Conservation (phyloP, 371 early-diverging fungal species). For the Saksenaea vasiformis region DNA sequence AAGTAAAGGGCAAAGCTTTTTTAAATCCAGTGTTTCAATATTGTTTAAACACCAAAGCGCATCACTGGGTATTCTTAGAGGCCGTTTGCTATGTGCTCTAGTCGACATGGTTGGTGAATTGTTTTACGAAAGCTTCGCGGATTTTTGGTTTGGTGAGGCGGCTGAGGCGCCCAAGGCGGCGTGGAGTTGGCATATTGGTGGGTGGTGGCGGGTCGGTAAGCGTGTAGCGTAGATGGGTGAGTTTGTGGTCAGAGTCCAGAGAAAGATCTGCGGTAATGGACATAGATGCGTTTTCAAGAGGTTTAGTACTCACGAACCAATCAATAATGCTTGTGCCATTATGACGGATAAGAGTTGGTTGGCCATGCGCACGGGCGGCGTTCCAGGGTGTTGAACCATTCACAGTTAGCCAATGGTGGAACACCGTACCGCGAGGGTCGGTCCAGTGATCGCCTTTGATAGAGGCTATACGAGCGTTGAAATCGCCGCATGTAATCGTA, state of each 20-base stretch:
- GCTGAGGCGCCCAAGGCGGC: slow-evolving; percentile 2
- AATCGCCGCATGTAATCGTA: slow-evolving; percentile 22
- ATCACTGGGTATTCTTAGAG: no score
- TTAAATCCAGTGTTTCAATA: no score
- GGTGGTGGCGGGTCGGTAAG: not conserved
- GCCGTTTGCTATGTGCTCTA: no score
- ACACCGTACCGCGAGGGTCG: not conserved
- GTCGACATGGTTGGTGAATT: no score
- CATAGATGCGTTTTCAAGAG: not conserved
- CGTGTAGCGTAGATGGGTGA: not conserved
- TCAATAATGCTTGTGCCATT: slow-evolving; percentile 10
- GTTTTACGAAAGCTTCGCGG: no score
- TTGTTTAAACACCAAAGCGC: no score
- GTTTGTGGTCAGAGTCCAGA: slow-evolving; percentile 8
- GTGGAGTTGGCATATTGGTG: no score
- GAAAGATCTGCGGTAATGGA: slow-evolving; percentile 1
- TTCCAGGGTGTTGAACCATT: slow-evolving; percentile 9
- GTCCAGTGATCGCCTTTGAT: slow-evolving; percentile 5
- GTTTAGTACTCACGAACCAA: slow-evolving; percentile 6
- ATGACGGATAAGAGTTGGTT: not conserved
- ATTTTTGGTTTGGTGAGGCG: no score
- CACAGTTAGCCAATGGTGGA: not conserved
- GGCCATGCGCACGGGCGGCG: not conserved
- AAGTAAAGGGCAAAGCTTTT: no score
- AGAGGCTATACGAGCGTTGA: slow-evolving; percentile 15